These are phyloP conservation scores for Brassica juncea DNA, from an alignment of 345 rosid genomes.

Conservation along the genomic window DNA sequence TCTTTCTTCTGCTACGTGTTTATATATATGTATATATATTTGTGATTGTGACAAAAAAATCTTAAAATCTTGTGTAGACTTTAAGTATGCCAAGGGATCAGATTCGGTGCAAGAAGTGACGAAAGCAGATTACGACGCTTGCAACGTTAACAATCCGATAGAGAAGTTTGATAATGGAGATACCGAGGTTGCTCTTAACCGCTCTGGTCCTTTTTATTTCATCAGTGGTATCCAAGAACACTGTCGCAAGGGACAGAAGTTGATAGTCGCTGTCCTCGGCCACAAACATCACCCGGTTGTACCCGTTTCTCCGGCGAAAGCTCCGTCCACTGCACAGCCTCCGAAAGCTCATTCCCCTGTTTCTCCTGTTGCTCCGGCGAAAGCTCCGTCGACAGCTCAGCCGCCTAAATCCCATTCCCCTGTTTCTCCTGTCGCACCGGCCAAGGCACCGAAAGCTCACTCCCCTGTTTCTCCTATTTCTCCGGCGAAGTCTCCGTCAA, in stretches of 20 bases:
- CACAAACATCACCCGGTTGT: not conserved
- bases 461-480: not conserved
- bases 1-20: not conserved
- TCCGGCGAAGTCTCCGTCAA: not conserved
- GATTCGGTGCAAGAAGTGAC: not conserved
- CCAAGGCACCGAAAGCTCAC: not conserved
- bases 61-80: not conserved
- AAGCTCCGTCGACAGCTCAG: not conserved
- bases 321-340: not conserved
- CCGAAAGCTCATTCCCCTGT: not conserved
- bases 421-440: not conserved
- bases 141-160: not conserved
- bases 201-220: not conserved
- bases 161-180: not conserved
- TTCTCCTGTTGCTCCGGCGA: not conserved
- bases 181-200: not conserved
- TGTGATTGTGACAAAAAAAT: not conserved
- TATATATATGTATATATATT: not conserved
- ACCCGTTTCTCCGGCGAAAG: not conserved
- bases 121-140: not conserved
- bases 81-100: not conserved
- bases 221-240: not conserved
- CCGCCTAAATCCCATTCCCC: not conserved
- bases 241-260: not conserved
- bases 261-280: not conserved